Evolutionary conservation across 805 yeast genomes (phyloP).

Genomic region (Candida easanensis): DNA sequence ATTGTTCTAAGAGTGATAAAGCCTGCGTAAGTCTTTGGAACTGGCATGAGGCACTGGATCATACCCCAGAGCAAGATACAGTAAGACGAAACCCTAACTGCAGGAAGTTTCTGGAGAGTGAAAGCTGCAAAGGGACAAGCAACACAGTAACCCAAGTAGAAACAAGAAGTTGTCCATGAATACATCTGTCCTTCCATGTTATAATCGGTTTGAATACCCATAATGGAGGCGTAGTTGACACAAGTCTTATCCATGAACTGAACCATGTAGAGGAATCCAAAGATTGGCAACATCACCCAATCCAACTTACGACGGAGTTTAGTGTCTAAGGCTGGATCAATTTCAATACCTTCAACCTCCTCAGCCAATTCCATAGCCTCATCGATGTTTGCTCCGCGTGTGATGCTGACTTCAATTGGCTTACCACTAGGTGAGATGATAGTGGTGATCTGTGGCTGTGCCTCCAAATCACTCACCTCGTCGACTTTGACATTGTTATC

Average conservation of each 20-base stretch:
- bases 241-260: constrained; percentile 44
- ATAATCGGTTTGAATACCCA: constrained; percentile 39
- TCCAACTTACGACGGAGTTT: constrained; percentile 39
- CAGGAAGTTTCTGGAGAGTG: constrained; percentile 46
- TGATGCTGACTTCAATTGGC: constrained; percentile 5
- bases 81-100: constrained; percentile 33
- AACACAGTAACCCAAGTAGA: constrained; percentile 54
- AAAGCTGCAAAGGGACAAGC: constrained; percentile 41
- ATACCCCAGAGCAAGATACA: constrained; percentile 48
- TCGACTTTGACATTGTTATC: constrained; percentile 4
- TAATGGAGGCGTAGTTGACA: constrained; percentile 40
- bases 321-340: constrained; percentile 29
- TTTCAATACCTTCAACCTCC: constrained; percentile 4
- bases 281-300: constrained; percentile 32
- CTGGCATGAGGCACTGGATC: constrained; percentile 36
- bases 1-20: constrained; percentile 44
- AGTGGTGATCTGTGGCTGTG: constrained; percentile 5
- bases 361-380: constrained; percentile 17
- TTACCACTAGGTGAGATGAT: constrained; percentile 9
- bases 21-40: constrained; percentile 42
- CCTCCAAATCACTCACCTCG: constrained; percentile 4
- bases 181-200: constrained; percentile 41
- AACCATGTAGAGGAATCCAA: constrained; percentile 29
- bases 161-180: constrained; percentile 46
- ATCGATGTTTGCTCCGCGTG: constrained; percentile 21